Conservation (phyloP, 345 rosid species). For the Psidium guajava region DNA sequence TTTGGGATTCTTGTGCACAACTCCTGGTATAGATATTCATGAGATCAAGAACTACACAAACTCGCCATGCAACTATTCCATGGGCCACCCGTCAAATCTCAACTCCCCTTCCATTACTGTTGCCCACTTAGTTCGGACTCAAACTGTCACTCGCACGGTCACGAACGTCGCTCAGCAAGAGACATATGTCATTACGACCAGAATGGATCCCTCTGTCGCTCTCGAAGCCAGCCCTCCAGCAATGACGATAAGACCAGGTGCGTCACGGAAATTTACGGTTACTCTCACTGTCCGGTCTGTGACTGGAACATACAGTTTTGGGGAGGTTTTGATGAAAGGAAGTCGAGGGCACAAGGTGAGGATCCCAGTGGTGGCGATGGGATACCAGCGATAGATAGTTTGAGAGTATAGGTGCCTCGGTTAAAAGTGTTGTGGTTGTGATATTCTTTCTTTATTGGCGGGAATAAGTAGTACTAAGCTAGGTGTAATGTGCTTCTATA, state of each 20-base stretch:
- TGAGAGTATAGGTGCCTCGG: background rate
- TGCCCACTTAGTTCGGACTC: slow-evolving; percentile 68
- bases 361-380: slow-evolving; percentile 83
- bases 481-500: background rate
- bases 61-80: slow-evolving; percentile 61
- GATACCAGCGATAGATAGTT: slow-evolving; percentile 41
- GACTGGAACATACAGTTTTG: slow-evolving; percentile 69
- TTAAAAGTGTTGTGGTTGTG: slow-evolving; percentile 9
- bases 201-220: slow-evolving; percentile 83
- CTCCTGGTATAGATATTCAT: slow-evolving; percentile 66
- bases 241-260: slow-evolving; percentile 64
- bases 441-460: slow-evolving; percentile 34
- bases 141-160: slow-evolving; percentile 56
- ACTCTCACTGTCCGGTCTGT: slow-evolving; percentile 63
- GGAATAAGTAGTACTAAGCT: background rate
- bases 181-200: slow-evolving; percentile 63
- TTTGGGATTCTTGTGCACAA: slow-evolving; percentile 89
- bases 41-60: slow-evolving; percentile 77
- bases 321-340: slow-evolving; percentile 76
- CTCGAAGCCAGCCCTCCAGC: slow-evolving; percentile 80
- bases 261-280: slow-evolving; percentile 51
- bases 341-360: slow-evolving; percentile 88
- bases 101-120: slow-evolving; percentile 84
- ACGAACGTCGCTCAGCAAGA: slow-evolving; percentile 82
- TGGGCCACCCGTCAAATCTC: slow-evolving; percentile 77